Evolutionary conservation across 495 filamentous ascomycete species (phyloP), one percentile per base, ranked within the genome.

Genomic region (Annulohypoxylon moriforme): DNA sequence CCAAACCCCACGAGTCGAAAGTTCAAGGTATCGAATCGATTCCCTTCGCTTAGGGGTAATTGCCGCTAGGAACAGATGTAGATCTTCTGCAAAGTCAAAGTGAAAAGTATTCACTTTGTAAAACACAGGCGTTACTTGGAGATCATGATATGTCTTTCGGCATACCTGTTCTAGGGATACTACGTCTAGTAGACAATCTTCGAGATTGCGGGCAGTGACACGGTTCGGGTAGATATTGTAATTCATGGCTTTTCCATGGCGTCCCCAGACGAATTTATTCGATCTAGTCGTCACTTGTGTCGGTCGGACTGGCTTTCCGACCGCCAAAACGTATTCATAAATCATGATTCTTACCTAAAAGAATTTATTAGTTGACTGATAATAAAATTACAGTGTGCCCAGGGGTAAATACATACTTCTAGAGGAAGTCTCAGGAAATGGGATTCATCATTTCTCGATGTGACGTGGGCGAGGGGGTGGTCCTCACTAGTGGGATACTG

Each of bases 301-400:
- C 1, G 42, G 40, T 14, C 14, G 5, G 13, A 66, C 40, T 4
- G 40, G 13, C 2, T 24, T 4, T 4, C 33, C 27, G 18, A 50
- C 13, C n/a, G 29, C 38, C 13, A 66, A 53, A 14, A 27, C 63
- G 6, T 29, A 40, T 27, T 59, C 63, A 13, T 66, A 66, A 14
- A 66, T 66, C 25, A 25, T 49, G 3, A 50, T 8, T 13, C 38
- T 40, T 1, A 66, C 5, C 63, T 66, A 20, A n/a, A 13, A 38
- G 22, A 13, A 29, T 29, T 40, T 24, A 24, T 64, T 13, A 64
- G 36, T 64, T 27, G 5, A 38, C 16, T 16, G 22, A 40, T 25
- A 25, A 57, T 36, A 25, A 25, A 1, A 25, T 34, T 46, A n/a
- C 13, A 14, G 38, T 42, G 14, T 42, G 14, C 13, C 3, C 36